Evolutionary conservation across 495 filamentous ascomycete species (phyloP), one percentile per base, ranked within the genome.

Genomic region (Aspergillus funiculosus): DNA sequence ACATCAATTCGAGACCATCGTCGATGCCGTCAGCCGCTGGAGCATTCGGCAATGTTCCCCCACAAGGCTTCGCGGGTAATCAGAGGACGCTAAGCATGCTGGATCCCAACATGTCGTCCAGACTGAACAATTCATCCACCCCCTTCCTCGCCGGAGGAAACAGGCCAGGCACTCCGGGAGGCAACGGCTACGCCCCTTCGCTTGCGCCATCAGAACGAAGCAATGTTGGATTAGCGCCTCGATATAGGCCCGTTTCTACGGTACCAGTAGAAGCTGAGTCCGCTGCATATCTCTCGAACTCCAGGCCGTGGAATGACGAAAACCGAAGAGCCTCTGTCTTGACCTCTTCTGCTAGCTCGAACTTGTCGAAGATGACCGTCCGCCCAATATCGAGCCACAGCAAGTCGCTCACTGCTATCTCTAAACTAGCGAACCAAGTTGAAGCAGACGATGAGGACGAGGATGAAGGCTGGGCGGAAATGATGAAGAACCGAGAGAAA

Each of bases 201-300:
- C 91, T 97, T 44, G 90, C 92, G 4, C 94, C 92, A 4, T 94
- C 86, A 1, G 92, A 98, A 67, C 83, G 92, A 38, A 95, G 87
- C 66, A 97, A 89, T 60, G 75, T 96, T 45, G 94, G 92, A 2
- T 69, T 91, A 37, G 86, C 91, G 18, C 81, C 87, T 26, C 81
- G 92, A n/a, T 98, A 98, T 65, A 81, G 94, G 10, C 90, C 94
- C 0, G 89, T 98, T 0, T 90, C 87, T 1, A 64, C 60, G 18
- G 58, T 69, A 27, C 50, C 58, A 50, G 47, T 57, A 56, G 48
- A 71, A 3, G 62, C 45, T 50, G 64, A 31, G 57, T 57, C 53
- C 73, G 7, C 76, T 68, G 15, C 60, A 66, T 43, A 72, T 54
- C 77, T 80, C 1, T 73, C 77, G 0, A 64, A 68, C 11, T 56